A percentile compares a stretch with the other conserved stretches of the same genome.
Conservation (phyloP, 768 basidiomycete genomes). For the Lentinula guzmanii region DNA sequence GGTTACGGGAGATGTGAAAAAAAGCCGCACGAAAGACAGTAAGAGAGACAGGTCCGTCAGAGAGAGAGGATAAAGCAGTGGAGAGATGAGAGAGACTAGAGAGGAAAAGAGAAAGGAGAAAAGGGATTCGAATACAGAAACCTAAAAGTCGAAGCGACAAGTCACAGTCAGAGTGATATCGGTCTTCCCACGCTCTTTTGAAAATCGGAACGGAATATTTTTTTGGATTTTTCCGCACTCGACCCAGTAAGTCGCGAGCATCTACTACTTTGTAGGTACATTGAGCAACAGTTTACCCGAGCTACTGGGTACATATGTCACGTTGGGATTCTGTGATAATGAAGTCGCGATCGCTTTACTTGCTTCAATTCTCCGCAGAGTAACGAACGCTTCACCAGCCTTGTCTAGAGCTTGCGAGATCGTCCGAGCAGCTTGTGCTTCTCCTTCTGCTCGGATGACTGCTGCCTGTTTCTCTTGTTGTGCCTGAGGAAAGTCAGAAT, state of each 20-base stretch:
- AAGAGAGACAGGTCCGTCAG: constrained; percentile 55
- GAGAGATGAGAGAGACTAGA: constrained; percentile 27
- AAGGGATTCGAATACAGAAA: constrained; percentile 28
- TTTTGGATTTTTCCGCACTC: not conserved
- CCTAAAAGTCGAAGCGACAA: constrained; percentile 12
- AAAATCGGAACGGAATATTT: not conserved
- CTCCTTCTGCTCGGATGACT: constrained; percentile 96
- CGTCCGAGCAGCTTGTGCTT: constrained; percentile 94
- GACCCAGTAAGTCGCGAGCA: not conserved
- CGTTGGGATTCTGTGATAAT: constrained; percentile 71
- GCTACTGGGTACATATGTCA: constrained; percentile 83
- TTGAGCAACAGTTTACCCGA: constrained; percentile 79
- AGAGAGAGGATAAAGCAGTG: constrained; percentile 35
- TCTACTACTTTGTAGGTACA: constrained; percentile 53
- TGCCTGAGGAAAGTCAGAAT: constrained; percentile 46
- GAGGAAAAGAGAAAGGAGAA: constrained; percentile 41
- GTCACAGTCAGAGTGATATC: constrained; percentile 15
- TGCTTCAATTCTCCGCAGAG: constrained; percentile 94
- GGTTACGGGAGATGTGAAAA: constrained; percentile 22
- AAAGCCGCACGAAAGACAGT: constrained; percentile 49
- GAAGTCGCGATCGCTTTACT: constrained; percentile 95
- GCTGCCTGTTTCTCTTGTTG: constrained; percentile 99
- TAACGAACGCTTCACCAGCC: constrained; percentile 94
- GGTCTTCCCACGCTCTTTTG: not conserved
- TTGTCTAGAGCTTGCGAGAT: constrained; percentile 88